Conservation (phyloP, 2,329 filamentous ascomycete genomes). For the Apiospora hydei region DNA sequence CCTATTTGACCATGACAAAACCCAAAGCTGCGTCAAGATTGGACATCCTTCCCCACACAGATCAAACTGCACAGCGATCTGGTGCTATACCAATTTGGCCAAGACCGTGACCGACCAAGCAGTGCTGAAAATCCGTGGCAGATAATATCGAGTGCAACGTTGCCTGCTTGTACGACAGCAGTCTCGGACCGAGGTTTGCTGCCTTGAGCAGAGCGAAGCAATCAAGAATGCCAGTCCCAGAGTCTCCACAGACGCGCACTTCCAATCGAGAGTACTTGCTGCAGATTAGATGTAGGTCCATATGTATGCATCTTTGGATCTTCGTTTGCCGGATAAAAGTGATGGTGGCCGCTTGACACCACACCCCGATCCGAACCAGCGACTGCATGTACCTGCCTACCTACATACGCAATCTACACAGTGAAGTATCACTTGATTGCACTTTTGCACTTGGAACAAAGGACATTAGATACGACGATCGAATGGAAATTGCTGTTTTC, state of each 20-base stretch:
- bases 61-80: no score
- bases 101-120: not conserved
- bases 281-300: not conserved
- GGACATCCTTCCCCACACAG: not conserved
- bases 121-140: not conserved
- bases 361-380: no score
- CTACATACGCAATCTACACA: no score
- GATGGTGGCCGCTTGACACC: no score
- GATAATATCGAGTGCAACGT: not conserved
- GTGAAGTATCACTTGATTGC: no score
- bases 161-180: not conserved
- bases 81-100: no score
- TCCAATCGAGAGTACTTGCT: not conserved
- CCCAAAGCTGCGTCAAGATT: not conserved
- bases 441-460: not conserved
- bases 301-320: not conserved
- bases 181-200: not conserved
- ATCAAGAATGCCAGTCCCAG: not conserved
- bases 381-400: not conserved
- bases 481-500: no score
- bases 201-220: not conserved
- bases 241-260: not conserved
- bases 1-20: not conserved
- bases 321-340: not conserved
- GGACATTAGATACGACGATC: not conserved